These are phyloP conservation scores for Fragilariopsis cylindrus DNA, from an alignment of 108 stramenopile species.

Conservation along the genomic window DNA sequence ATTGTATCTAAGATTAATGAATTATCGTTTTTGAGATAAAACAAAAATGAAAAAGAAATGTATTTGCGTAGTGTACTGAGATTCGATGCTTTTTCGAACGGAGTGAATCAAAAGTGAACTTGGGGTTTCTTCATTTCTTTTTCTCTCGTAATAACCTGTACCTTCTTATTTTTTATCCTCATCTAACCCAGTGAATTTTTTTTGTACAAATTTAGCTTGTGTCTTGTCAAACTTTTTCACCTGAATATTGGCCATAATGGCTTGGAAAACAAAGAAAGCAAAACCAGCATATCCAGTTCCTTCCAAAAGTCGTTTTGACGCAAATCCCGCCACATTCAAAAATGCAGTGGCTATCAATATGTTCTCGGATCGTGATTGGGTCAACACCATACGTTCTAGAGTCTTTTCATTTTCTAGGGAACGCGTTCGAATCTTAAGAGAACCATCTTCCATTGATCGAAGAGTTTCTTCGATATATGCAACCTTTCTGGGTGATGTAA, in stretches of 20 bases:
- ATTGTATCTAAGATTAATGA: too few species aligned
- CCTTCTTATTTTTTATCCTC: slow-evolving; percentile 18
- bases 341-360: slow-evolving; percentile 68
- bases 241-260: slow-evolving; percentile 66
- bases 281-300: slow-evolving; percentile 62
- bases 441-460: slow-evolving; percentile 81
- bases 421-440: slow-evolving; percentile 91
- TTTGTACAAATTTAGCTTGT: slow-evolving; percentile 69
- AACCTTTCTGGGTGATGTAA: slow-evolving; percentile 83
- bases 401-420: slow-evolving; percentile 93
- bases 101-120: too few species aligned
- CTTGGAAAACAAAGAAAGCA: slow-evolving; percentile 67
- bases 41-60: too few species aligned
- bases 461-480: slow-evolving; percentile 91
- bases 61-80: too few species aligned
- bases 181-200: slow-evolving; percentile 68
- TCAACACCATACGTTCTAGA: slow-evolving; percentile 82
- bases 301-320: slow-evolving; percentile 42
- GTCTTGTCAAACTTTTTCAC: slow-evolving; percentile 91
- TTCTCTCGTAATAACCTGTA: background rate
- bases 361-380: slow-evolving; percentile 76
- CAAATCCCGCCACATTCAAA: slow-evolving; percentile 74
- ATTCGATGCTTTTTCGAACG: too few species aligned
- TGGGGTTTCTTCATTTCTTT: too few species aligned
- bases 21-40: too few species aligned